Conservation (phyloP, 2,329 filamentous ascomycete species). For the Leptographium radiaticola region DNA sequence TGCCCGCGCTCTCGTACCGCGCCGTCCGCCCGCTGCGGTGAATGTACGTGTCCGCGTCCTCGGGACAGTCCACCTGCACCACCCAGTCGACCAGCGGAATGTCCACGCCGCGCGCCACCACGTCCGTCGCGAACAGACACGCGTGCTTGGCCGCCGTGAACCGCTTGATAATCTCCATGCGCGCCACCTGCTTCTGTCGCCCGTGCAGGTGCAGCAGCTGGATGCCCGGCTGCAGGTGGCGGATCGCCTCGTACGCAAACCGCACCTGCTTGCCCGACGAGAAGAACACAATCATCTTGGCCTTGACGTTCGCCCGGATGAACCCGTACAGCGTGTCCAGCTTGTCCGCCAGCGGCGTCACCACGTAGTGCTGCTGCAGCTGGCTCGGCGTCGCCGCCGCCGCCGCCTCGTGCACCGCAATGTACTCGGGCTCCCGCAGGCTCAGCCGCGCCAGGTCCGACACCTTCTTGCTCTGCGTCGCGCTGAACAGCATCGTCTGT, state of each 20-base stretch:
- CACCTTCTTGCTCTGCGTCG: conserved; percentile 89
- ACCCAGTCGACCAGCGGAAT: conserved; percentile 98
- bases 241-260: conserved; percentile 87
- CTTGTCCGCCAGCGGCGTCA: conserved; percentile 77
- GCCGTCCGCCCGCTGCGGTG: conserved; percentile 91
- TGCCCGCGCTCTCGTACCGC: conserved; percentile 78
- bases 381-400: conserved; percentile 66
- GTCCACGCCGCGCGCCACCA: conserved; percentile 85
- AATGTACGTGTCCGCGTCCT: conserved; percentile 95
- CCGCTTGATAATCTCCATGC: conserved; percentile 73
- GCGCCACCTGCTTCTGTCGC: conserved; percentile 79
- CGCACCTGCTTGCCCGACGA: conserved; percentile 94
- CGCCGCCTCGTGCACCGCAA: conserved; percentile 81
- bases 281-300: conserved; percentile 90
- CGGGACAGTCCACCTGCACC: conserved; percentile 93
- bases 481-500: conserved; percentile 90
- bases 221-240: conserved; percentile 88
- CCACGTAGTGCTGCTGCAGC: conserved; percentile 82
- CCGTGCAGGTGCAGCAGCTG: conserved; percentile 87
- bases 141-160: conserved; percentile 72
- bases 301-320: conserved; percentile 78
- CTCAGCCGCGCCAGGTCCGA: conserved; percentile 84
- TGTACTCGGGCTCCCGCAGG: conserved; percentile 83
- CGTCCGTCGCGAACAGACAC: conserved; percentile 90
- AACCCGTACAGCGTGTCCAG: conserved; percentile 89